A percentile compares a stretch with the other conserved stretches of the same genome.
phyloP scores from a whole-genome alignment of 306 rosid genomes.

The Purshia tridentata region DNA sequence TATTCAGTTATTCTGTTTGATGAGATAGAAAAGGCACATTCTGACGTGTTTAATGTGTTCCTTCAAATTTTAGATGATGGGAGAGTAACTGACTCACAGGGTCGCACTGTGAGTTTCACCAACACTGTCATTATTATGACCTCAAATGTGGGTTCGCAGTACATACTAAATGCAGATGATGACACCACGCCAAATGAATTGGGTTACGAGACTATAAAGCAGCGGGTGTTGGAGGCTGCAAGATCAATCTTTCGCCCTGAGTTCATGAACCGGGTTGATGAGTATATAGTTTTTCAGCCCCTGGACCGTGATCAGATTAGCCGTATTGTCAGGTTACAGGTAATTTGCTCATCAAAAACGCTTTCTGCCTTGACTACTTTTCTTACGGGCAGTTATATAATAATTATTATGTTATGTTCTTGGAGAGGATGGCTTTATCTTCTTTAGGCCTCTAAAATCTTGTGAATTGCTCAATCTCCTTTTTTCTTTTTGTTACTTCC shows the following conservation, averaged over 20 bases:
- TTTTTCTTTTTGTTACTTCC: not conserved
- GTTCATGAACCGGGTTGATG: slow-evolving; percentile 96
- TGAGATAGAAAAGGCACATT: slow-evolving; percentile 95
- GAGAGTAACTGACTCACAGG: slow-evolving; percentile 94
- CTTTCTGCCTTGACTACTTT: not conserved
- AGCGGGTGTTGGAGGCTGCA: slow-evolving; percentile 90
- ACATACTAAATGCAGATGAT: slow-evolving; percentile 76
- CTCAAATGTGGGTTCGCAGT: slow-evolving; percentile 93
- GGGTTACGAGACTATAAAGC: slow-evolving; percentile 79
- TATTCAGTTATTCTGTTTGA: slow-evolving; percentile 90
- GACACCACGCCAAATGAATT: slow-evolving; percentile 53
- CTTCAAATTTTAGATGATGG: slow-evolving; percentile 97
- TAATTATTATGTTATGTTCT: not conserved
- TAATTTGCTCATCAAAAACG: slow-evolving; percentile 18
- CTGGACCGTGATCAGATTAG: slow-evolving; percentile 79
- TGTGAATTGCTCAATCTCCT: not conserved
- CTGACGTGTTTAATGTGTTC: slow-evolving; percentile 87
- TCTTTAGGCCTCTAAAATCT: not conserved
- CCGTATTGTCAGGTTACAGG: slow-evolving; percentile 89
- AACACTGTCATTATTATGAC: slow-evolving; percentile 96
- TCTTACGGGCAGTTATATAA: not conserved
- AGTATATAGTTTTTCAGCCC: slow-evolving; percentile 95
- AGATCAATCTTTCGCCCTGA: slow-evolving; percentile 88
- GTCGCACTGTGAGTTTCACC: slow-evolving; percentile 88
- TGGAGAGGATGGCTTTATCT: not conserved